Percentiles rank a stretch among this genome's conserved stretches.
phyloP scores from a whole-genome alignment of 2,329 filamentous ascomycete genomes.

The Cercospora brassicicola region DNA sequence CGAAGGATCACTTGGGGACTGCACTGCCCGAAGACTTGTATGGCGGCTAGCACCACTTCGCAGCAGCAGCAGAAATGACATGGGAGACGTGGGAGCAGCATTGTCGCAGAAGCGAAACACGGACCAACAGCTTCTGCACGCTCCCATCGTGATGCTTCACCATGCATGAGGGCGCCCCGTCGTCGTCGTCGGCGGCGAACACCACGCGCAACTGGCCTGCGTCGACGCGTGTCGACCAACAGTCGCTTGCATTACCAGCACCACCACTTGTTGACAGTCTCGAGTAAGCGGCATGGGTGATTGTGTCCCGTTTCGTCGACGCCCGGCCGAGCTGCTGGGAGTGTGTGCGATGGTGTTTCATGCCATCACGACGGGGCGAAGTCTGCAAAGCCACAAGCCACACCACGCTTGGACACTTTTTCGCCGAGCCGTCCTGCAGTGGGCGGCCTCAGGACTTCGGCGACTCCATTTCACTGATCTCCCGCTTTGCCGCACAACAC shows the following conservation, averaged over 20 bases:
- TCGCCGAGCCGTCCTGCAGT: not conserved
- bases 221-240: not conserved
- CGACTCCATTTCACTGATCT: not conserved
- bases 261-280: not conserved
- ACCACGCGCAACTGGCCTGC: not conserved
- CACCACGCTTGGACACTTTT: not conserved
- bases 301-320: not conserved
- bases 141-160: not conserved
- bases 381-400: not conserved
- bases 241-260: not conserved
- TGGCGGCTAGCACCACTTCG: not conserved
- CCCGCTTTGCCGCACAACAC: not conserved
- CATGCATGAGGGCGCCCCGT: constrained; percentile 10
- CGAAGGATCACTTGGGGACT: not conserved
- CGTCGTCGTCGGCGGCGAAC: not conserved
- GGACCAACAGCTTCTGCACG: constrained; percentile 1
- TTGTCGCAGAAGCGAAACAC: constrained; percentile 6
- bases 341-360: not conserved
- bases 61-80: not conserved
- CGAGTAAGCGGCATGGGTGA: not conserved
- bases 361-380: not conserved
- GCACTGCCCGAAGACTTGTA: not conserved
- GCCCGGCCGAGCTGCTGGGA: not conserved
- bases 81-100: not conserved
- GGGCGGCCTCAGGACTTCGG: not conserved